Evolutionary conservation across 306 rosid species (phyloP).

Genomic region (Arachis hypogaea): DNA sequence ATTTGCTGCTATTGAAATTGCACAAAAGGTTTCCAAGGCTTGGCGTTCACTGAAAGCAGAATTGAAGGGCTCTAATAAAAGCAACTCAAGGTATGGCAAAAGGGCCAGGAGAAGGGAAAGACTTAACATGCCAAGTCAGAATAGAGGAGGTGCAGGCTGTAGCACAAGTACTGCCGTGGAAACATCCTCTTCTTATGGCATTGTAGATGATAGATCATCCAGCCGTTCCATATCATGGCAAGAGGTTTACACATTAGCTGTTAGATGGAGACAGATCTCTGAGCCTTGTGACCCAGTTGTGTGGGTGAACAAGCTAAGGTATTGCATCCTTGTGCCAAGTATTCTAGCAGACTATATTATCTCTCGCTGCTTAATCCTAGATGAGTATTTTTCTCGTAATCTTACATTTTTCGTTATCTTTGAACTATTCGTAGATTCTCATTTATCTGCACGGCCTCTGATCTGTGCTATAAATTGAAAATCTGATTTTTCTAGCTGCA

Average conservation of each 20-base stretch:
- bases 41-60: conserved; percentile 81
- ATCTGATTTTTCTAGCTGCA: conserved; percentile 8
- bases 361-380: conserved; percentile 10
- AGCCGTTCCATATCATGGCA: conserved; percentile 75
- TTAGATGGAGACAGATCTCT: conserved; percentile 91
- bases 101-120: conserved; percentile 87
- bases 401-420: conserved; percentile 15
- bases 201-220: conserved; percentile 68
- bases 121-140: conserved; percentile 71
- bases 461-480: conserved; percentile 6
- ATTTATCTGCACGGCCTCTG: conserved; percentile 16
- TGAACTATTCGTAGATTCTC: conserved; percentile 14
- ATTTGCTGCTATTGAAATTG: conserved; percentile 93
- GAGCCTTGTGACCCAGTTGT: conserved; percentile 95
- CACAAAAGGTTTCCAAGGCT: conserved; percentile 92
- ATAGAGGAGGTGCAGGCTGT: conserved; percentile 98
- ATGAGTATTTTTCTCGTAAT: not conserved
- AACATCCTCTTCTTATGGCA: conserved; percentile 57
- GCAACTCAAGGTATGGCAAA: conserved; percentile 72
- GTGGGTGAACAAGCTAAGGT: conserved; percentile 96
- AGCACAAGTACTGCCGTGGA: conserved; percentile 77
- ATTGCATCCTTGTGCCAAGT: conserved; percentile 39
- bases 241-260: conserved; percentile 81
- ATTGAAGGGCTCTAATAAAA: conserved; percentile 77
- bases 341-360: conserved; percentile 24